Conservation (phyloP, 2,329 filamentous ascomycete genomes). For the Escovopsis sp. region DNA sequence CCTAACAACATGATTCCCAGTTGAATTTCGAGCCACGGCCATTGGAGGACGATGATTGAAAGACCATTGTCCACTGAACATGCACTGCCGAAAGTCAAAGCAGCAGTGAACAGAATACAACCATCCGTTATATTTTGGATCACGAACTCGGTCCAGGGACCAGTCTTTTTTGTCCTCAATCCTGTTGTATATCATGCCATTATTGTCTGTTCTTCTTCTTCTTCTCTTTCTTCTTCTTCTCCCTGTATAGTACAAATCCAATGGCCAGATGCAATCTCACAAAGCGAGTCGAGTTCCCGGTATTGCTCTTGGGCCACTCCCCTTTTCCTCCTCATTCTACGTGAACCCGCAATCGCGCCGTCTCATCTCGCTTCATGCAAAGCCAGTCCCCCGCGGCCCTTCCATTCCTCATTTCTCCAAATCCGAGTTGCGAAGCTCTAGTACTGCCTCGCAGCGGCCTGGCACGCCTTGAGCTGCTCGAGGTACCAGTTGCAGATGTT, state of each 20-base stretch:
- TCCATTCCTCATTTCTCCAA: background rate
- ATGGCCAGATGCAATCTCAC: too few species aligned
- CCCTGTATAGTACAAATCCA: slow-evolving; percentile 6
- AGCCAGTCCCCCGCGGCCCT: background rate
- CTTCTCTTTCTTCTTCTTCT: too few species aligned
- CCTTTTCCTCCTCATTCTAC: background rate
- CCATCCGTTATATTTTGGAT: background rate
- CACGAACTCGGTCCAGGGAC: background rate
- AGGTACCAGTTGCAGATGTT: slow-evolving; percentile 96
- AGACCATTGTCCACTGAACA: too few species aligned
- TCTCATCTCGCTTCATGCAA: background rate
- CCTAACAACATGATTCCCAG: slow-evolving; percentile 20
- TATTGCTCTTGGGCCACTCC: too few species aligned
- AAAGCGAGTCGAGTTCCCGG: too few species aligned
- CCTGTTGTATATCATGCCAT: too few species aligned
- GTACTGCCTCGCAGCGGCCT: slow-evolving; percentile 60
- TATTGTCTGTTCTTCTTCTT: too few species aligned
- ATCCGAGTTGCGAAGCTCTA: slow-evolving; percentile 24
- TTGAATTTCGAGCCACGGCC: slow-evolving; percentile 54
- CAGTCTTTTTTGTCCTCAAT: background rate
- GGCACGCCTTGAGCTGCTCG: slow-evolving; percentile 88
- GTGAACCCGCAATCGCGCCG: background rate
- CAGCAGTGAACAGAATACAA: background rate
- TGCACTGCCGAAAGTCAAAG: too few species aligned
- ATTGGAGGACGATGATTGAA: slow-evolving; percentile 36